Conservation (phyloP, 2,329 filamentous ascomycete species). For the Bipolaris victoriae region DNA sequence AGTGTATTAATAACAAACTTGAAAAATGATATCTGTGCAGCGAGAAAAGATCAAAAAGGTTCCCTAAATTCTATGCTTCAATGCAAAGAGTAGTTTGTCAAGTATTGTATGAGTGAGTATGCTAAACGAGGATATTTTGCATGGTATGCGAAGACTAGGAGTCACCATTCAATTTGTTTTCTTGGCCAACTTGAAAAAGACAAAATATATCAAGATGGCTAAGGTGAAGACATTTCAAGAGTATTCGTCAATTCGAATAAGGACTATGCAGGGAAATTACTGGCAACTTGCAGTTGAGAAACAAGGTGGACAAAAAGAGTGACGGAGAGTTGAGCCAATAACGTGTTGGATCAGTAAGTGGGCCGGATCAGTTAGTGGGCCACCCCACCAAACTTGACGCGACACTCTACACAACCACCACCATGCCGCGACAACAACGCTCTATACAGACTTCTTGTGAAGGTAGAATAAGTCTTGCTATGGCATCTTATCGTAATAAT, state of each 20-base stretch:
- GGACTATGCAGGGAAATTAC: too few relatives aligned
- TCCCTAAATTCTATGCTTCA: too few relatives aligned
- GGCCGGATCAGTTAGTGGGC: too few relatives aligned
- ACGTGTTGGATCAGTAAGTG: too few relatives aligned
- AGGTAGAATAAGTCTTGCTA: too few relatives aligned
- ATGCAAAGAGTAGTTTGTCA: neutral
- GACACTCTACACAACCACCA: too few relatives aligned
- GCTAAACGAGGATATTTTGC: neutral
- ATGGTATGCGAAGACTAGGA: neutral
- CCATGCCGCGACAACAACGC: too few relatives aligned
- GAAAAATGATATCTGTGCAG: too few relatives aligned
- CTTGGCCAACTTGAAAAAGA: neutral
- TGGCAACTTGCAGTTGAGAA: neutral
- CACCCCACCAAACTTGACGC: too few relatives aligned
- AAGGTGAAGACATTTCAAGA: neutral
- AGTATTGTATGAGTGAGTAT: neutral
- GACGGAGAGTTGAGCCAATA: conserved; percentile 5
- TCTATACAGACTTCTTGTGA: too few relatives aligned
- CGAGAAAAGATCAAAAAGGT: neutral
- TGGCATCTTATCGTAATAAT: too few relatives aligned
- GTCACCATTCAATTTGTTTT: neutral
- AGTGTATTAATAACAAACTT: too few relatives aligned
- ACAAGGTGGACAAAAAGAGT: neutral
- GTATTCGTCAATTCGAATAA: neutral
- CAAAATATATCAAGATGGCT: neutral